Percentiles rank a stretch among this genome's conserved stretches.
Evolutionary conservation across 352 stramenopile genomes (phyloP).

Genomic region (Globisporangium lucens): DNA sequence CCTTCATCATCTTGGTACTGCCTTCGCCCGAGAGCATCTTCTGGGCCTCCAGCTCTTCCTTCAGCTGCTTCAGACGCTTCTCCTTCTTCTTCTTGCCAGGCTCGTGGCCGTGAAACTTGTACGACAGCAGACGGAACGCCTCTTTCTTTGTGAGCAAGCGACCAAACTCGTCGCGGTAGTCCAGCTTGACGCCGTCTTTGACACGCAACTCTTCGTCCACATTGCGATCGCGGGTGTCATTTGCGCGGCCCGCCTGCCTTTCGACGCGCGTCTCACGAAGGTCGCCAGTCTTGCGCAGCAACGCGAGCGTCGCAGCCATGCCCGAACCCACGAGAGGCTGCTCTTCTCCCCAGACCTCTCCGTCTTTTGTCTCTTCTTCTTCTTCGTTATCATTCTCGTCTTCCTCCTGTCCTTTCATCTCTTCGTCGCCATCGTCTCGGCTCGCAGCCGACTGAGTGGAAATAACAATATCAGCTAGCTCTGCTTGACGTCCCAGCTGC

Average conservation of each 20-base stretch:
- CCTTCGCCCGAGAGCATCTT: constrained; percentile 74
- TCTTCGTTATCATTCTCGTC: constrained; percentile 33
- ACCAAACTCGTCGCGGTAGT: constrained; percentile 97
- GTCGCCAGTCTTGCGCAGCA: constrained; percentile 93
- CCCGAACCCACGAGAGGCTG: constrained; percentile 82
- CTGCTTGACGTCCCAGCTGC: not conserved
- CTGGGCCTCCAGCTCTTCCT: constrained; percentile 74
- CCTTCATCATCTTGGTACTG: constrained; percentile 84
- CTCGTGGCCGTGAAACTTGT: constrained; percentile 98
- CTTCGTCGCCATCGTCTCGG: constrained; percentile 25
- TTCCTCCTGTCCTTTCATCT: constrained; percentile 34
- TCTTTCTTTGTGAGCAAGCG: constrained; percentile 97
- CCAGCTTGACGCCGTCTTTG: constrained; percentile 89
- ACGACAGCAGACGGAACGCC: constrained; percentile 96
- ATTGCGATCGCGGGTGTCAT: constrained; percentile 93
- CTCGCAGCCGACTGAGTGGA: not conserved
- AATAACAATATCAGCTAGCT: not conserved
- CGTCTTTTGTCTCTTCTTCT: constrained; percentile 49
- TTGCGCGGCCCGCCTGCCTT: constrained; percentile 91
- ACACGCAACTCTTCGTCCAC: constrained; percentile 83
- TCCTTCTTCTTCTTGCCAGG: constrained; percentile 98
- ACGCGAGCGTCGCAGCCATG: constrained; percentile 90
- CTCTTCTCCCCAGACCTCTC: constrained; percentile 72
- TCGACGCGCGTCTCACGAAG: constrained; percentile 85
- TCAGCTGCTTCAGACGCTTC: constrained; percentile 88